phyloP scores from a whole-genome alignment of 441 rosid genomes.

The Eruca vesicaria region DNA sequence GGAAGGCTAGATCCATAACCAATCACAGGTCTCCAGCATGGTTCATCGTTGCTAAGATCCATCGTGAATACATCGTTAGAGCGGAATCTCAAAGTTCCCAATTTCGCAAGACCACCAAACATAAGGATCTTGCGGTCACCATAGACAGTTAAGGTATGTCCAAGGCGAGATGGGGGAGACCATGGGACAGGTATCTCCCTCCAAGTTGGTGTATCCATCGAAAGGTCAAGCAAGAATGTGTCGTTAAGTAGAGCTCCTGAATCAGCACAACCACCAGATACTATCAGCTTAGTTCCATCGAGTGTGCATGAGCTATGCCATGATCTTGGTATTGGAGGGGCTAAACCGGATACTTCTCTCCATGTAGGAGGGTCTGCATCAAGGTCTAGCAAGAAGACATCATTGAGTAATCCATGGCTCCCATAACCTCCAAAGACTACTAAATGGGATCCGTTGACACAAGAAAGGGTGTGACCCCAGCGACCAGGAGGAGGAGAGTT shows the following conservation, averaged over 20 bases:
- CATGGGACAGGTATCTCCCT: slow-evolving; percentile 88
- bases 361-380: slow-evolving; percentile 91
- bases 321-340: slow-evolving; percentile 94
- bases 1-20: background rate
- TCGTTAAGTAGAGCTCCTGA: slow-evolving; percentile 93
- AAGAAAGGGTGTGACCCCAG: slow-evolving; percentile 95
- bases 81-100: slow-evolving; percentile 83
- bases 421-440: slow-evolving; percentile 98
- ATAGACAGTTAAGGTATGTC: slow-evolving; percentile 83
- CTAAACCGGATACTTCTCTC: slow-evolving; percentile 89
- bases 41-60: slow-evolving; percentile 91
- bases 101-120: slow-evolving; percentile 95
- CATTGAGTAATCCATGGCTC: slow-evolving; percentile 86
- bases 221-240: slow-evolving; percentile 84
- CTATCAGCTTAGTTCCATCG: slow-evolving; percentile 89
- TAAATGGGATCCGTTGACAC: slow-evolving; percentile 82
- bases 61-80: slow-evolving; percentile 93
- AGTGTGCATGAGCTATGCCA: slow-evolving; percentile 99
- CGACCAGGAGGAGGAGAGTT: slow-evolving; percentile 98
- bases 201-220: slow-evolving; percentile 91
- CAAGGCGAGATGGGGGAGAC: slow-evolving; percentile 92
- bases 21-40: slow-evolving; percentile 56
- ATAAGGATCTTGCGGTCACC: slow-evolving; percentile 85
- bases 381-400: slow-evolving; percentile 83
- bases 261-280: slow-evolving; percentile 97